Conservation (phyloP, 2,329 filamentous ascomycete species). For the Penicillium glabrum region DNA sequence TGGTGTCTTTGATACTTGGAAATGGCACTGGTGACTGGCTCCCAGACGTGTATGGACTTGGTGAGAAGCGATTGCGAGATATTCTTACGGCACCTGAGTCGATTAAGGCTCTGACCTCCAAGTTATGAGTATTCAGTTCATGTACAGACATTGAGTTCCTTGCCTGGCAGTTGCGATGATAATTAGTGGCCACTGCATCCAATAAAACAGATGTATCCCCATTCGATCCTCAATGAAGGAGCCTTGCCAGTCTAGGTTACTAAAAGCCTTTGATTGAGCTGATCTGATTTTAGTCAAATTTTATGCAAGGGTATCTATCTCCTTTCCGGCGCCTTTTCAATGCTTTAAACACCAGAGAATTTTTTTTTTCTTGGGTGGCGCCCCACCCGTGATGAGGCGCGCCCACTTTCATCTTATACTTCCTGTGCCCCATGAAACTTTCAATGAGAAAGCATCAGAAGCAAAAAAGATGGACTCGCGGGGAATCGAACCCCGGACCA, state of each 20-base stretch:
- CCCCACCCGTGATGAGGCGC: not conserved
- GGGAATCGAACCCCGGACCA: slow-evolving; percentile 52
- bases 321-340: not conserved
- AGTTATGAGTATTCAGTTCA: slow-evolving; percentile 8
- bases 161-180: not conserved
- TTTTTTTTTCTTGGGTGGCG: not conserved
- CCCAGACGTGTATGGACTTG: slow-evolving; percentile 27
- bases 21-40: slow-evolving; percentile 24
- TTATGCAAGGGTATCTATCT: not conserved
- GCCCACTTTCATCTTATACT: not conserved
- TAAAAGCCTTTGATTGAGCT: not conserved
- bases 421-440: not conserved
- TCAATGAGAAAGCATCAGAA: slow-evolving; percentile 12
- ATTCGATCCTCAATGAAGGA: not conserved
- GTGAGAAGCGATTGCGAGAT: slow-evolving; percentile 14
- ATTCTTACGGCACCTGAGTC: slow-evolving; percentile 12
- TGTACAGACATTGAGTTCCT: not conserved
- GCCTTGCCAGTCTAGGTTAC: not conserved
- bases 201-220: not conserved
- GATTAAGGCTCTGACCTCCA: slow-evolving; percentile 13
- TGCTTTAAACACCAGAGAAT: not conserved
- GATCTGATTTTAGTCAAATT: not conserved
- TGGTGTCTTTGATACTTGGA: slow-evolving; percentile 32
- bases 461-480: slow-evolving; percentile 46
- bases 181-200: not conserved